Evolutionary conservation across 2,329 filamentous ascomycete species (phyloP).

Genomic region (Aspergillus quadricinctus): DNA sequence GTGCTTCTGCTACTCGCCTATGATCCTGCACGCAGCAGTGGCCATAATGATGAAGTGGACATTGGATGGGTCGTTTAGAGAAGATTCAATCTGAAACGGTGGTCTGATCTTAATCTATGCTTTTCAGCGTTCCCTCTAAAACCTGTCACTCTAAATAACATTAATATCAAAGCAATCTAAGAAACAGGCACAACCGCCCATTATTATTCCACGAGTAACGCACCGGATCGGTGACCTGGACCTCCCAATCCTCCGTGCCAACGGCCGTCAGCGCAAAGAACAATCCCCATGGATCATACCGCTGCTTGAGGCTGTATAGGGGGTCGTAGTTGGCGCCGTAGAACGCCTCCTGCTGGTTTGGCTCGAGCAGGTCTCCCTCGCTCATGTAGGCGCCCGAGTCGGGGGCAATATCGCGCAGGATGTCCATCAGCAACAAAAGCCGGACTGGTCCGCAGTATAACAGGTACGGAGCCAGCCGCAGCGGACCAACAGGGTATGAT

Average conservation of each 20-base stretch:
- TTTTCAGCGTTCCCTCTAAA: too few species aligned
- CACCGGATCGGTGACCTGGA: conserved; percentile 27
- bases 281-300: conserved; percentile 47
- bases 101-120: neutral
- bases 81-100: too few species aligned
- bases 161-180: neutral
- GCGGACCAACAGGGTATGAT: neutral
- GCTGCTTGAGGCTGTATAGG: conserved; percentile 44
- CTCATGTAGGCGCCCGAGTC: conserved; percentile 36
- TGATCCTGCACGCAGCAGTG: conserved; percentile 15
- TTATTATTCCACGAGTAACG: conserved; percentile 18
- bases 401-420: conserved; percentile 19
- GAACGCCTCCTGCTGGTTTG: conserved; percentile 28
- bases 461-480: neutral
- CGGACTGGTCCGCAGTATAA: neutral
- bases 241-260: conserved; percentile 50
- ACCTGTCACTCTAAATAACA: neutral
- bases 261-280: conserved; percentile 50
- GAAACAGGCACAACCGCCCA: conserved; percentile 40
- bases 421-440: conserved; percentile 8
- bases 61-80: too few species aligned
- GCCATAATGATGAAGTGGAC: conserved; percentile 4
- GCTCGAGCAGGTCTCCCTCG: conserved; percentile 46
- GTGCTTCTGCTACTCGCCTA: conserved; percentile 11
- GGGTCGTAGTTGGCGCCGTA: conserved; percentile 26